A percentile compares a stretch with the other conserved stretches of the same genome.
phyloP scores from a whole-genome alignment of 2,329 filamentous ascomycete genomes.

The Claviceps arundinis region DNA sequence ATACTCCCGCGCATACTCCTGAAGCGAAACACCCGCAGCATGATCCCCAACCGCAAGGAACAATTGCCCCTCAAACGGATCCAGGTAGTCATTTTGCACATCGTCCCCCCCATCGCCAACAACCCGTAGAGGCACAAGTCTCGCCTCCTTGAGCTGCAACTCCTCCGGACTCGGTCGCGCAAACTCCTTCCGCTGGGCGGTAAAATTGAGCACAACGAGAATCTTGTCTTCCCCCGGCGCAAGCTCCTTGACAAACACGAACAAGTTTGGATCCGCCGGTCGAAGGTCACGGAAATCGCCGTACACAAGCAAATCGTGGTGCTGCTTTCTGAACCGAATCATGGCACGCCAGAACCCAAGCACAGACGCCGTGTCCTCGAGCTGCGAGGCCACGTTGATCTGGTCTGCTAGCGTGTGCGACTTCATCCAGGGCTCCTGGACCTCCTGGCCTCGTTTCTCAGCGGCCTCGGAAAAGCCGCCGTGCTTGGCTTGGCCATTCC shows the following conservation, averaged over 20 bases:
- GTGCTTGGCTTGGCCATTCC: slow-evolving; percentile 29
- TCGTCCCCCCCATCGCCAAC: slow-evolving; percentile 15
- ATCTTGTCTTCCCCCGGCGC: slow-evolving; percentile 11
- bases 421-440: slow-evolving; percentile 23
- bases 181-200: slow-evolving; percentile 15
- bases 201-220: slow-evolving; percentile 21
- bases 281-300: slow-evolving; percentile 19
- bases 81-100: slow-evolving; percentile 7
- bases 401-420: slow-evolving; percentile 17
- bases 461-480: slow-evolving; percentile 24
- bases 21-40: too few species aligned
- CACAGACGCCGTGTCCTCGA: slow-evolving; percentile 23
- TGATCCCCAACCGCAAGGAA: slow-evolving; percentile 9
- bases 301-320: slow-evolving; percentile 20
- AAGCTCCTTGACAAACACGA: slow-evolving; percentile 19
- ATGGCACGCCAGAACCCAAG: slow-evolving; percentile 21
- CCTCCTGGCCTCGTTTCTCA: slow-evolving; percentile 15
- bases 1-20: neutral
- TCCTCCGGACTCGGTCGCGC: slow-evolving; percentile 11
- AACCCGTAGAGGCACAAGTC: slow-evolving; percentile 11
- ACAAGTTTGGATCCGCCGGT: slow-evolving; percentile 13
- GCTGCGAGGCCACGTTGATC: slow-evolving; percentile 45
- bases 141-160: slow-evolving; percentile 9
- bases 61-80: slow-evolving; percentile 19
- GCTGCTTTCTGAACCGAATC: slow-evolving; percentile 16